Evolutionary conservation across 345 rosid genomes (phyloP).

Genomic region (Eucalyptus tenuipes): DNA sequence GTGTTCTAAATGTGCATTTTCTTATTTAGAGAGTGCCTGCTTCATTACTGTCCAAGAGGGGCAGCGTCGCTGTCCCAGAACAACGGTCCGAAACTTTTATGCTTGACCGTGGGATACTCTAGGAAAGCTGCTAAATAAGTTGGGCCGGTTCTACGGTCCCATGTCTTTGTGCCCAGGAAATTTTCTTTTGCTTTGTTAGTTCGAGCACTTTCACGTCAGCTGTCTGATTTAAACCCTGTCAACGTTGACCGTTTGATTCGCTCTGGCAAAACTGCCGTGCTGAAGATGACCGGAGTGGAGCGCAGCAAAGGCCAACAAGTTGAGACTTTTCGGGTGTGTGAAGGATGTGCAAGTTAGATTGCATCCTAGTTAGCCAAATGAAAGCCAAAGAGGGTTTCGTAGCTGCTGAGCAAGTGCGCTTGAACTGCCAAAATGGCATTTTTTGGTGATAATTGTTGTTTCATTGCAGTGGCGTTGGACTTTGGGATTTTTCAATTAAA

Average conservation of each 20-base stretch:
- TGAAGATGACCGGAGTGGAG: not conserved
- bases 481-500: not conserved
- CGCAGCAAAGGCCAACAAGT: not conserved
- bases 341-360: not conserved
- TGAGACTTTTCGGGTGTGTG: not conserved
- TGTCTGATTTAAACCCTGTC: not conserved
- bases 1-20: too few relatives aligned
- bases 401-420: not conserved
- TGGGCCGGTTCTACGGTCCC: not conserved
- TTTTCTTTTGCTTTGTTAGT: not conserved
- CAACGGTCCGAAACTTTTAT: not conserved
- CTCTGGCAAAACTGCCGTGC: not conserved
- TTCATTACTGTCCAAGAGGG: not conserved
- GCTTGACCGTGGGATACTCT: not conserved
- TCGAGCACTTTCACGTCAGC: not conserved
- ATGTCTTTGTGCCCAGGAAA: not conserved
- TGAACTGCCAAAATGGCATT: not conserved
- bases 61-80: accelerated
- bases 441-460: not conserved
- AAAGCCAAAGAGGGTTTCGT: not conserved
- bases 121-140: not conserved
- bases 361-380: not conserved
- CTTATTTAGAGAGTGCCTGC: accelerated
- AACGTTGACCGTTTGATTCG: not conserved
- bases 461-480: not conserved